These are phyloP conservation scores for Lipomyces yamanashiensis DNA, from an alignment of 805 yeast species.

Conservation along the genomic window DNA sequence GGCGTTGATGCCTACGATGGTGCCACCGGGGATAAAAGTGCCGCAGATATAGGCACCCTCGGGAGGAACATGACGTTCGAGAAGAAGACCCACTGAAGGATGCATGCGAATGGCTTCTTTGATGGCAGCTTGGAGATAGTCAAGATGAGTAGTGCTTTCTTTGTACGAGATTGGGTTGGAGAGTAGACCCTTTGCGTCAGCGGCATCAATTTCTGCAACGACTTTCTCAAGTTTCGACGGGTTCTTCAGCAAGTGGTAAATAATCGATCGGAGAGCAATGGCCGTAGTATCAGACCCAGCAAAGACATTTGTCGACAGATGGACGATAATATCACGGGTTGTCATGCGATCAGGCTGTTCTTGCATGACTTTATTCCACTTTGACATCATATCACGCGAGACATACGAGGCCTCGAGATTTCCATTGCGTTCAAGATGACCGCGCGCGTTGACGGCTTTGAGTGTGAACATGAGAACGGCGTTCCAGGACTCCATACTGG, in stretches of 20 bases:
- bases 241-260: conserved; percentile 7
- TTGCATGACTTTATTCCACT: conserved; percentile 9
- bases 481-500: conserved; percentile 14
- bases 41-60: conserved; percentile 23
- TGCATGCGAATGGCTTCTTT: conserved; percentile 15
- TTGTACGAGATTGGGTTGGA: background rate
- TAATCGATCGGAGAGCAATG: conserved; percentile 3
- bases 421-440: background rate
- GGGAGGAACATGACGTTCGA: conserved; percentile 6
- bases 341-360: conserved; percentile 1
- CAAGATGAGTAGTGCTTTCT: background rate
- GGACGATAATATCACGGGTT: conserved; percentile 10
- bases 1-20: conserved; percentile 67
- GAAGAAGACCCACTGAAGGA: conserved; percentile 12
- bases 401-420: background rate
- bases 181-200: conserved; percentile 2
- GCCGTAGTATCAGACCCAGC: conserved; percentile 17
- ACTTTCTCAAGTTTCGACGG: conserved; percentile 7
- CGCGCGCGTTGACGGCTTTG: conserved; percentile 10
- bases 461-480: conserved; percentile 3
- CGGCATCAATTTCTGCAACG: conserved; percentile 4
- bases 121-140: conserved; percentile 9
- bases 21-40: conserved; percentile 56
- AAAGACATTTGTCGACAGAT: conserved; percentile 5
- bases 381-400: conserved; percentile 6